These are phyloP conservation scores for Rhizophlyctis rosea DNA, from an alignment of 192 early-diverging fungal species.

Conservation along the genomic window DNA sequence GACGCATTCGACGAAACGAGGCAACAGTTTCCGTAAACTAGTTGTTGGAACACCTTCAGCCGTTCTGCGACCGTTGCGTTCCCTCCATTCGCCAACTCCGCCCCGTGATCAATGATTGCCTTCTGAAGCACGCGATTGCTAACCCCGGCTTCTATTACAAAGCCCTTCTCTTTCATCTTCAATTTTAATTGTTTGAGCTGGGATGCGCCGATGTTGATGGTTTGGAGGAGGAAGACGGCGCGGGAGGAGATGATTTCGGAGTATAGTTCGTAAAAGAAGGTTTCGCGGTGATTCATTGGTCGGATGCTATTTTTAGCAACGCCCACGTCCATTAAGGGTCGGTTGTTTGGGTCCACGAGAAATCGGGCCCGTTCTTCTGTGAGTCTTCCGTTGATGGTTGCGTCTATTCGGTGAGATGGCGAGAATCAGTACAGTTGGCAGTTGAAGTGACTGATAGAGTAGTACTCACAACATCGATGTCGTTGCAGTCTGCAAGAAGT, in stretches of 20 bases:
- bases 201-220: slow-evolving; percentile 23
- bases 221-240: slow-evolving; percentile 28
- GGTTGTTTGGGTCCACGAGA: too few relatives aligned
- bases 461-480: too few relatives aligned
- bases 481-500: too few relatives aligned
- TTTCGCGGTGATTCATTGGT: slow-evolving; percentile 25
- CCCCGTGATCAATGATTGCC: slow-evolving; percentile 3
- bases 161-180: slow-evolving; percentile 23
- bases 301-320: too few relatives aligned
- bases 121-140: slow-evolving; percentile 22
- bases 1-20: slow-evolving; percentile 23
- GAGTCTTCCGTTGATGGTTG: too few relatives aligned
- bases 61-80: neutral
- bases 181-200: slow-evolving; percentile 22
- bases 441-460: too few relatives aligned
- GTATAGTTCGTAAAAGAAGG: slow-evolving; percentile 27
- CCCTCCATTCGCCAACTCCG: neutral
- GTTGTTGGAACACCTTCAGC: slow-evolving; percentile 8
- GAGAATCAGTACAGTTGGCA: too few relatives aligned
- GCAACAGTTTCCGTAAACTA: slow-evolving; percentile 17
- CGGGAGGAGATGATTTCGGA: slow-evolving; percentile 23
- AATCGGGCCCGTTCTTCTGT: too few relatives aligned
- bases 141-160: slow-evolving; percentile 16
- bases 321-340: too few relatives aligned
- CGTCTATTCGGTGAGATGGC: too few relatives aligned